Base-by-base conservation (phyloP, 140 eudicot species). In the Anethum foeniculum region DNA sequence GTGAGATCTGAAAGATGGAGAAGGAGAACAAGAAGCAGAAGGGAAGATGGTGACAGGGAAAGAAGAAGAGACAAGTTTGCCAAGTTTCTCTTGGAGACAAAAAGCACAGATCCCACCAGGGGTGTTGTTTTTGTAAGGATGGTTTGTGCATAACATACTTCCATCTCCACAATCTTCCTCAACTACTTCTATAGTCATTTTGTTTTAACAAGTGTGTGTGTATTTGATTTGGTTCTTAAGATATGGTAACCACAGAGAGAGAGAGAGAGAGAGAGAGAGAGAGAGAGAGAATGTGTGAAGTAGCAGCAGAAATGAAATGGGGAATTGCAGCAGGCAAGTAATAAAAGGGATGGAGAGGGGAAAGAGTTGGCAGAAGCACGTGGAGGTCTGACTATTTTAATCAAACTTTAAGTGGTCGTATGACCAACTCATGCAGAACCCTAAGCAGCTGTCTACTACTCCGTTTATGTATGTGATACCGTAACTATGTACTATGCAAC, bases 1-100 rank as follows among this genome's bases (percentile, higher is more conserved):
- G 21, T 87, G 90, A 81, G 98, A 91, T 92, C 96, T 89, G 79
- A 85, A 91, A 18, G 96, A 88, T 7, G 97, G 92, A 12, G 98
- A 90, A 0, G 93, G 75, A 30, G 97, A 88, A 5, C 92, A 86
- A 36, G 98, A 84, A 7, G 92, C 80, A 19, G 92, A 85, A 10
- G 97, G 97, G 85, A 92, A 90, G 51, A 90, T 84, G 18, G 91
- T 79, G 0, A 88, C 75, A 4, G 97, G 91, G 21, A 89, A 90
- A 56, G 98, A 94, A 36, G 74, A 68, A 15, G 74, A 68, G n/a
- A 68, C 74, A 28, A 68, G 43, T 68, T 68, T 68, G 5, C 74
- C 74, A 16, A 68, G 74, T 32, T 68, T 68, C 16, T 68, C 74
- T 34, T 68, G 74, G 23, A 68, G 74, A 68, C 74, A 68, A 68